Conservation (phyloP, 495 filamentous ascomycete species). For the Hamigera avellanea region DNA sequence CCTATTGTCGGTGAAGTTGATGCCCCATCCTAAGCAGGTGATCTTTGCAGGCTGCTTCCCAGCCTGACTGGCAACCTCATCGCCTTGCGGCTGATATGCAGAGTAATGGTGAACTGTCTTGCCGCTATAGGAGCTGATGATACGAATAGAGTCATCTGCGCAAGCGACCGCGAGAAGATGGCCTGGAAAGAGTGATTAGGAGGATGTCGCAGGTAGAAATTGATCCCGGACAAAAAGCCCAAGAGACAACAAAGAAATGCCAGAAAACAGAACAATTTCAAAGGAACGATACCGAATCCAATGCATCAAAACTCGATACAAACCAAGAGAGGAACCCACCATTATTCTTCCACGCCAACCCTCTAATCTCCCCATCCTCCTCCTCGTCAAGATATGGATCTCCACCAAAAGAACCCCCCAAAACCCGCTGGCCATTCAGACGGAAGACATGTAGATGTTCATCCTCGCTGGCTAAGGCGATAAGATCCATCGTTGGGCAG, state of each 20-base stretch:
- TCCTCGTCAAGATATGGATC: conserved; percentile 37
- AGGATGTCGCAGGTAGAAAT: background rate
- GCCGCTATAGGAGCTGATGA: conserved; percentile 63
- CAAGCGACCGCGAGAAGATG: conserved; percentile 69
- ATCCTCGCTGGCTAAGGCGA: conserved; percentile 57
- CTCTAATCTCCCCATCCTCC: conserved; percentile 38
- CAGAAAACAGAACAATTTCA: background rate
- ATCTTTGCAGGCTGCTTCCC: conserved; percentile 22
- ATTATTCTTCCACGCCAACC: conserved; percentile 66
- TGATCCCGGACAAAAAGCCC: background rate
- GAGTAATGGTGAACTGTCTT: conserved; percentile 64
- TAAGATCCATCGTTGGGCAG: conserved; percentile 74
- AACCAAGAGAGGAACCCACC: conserved; percentile 44
- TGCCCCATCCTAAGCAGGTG: conserved; percentile 61
- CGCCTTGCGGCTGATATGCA: conserved; percentile 12
- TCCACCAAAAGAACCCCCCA: conserved; percentile 42
- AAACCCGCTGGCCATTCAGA: conserved; percentile 56
- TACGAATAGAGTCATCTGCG: conserved; percentile 56
- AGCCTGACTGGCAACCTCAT: conserved; percentile 22
- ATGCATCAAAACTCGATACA: conserved; percentile 1
- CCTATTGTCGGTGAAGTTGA: conserved; percentile 52
- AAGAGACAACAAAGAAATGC: no score
- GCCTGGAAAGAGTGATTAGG: conserved; percentile 26
- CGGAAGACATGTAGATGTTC: conserved; percentile 53
- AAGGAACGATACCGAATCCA: background rate